Percentiles rank a stretch among this genome's conserved stretches.
These are phyloP conservation scores for Amaranthus tricolor DNA, from an alignment of 179 eudicot genomes.

Conservation along the genomic window DNA sequence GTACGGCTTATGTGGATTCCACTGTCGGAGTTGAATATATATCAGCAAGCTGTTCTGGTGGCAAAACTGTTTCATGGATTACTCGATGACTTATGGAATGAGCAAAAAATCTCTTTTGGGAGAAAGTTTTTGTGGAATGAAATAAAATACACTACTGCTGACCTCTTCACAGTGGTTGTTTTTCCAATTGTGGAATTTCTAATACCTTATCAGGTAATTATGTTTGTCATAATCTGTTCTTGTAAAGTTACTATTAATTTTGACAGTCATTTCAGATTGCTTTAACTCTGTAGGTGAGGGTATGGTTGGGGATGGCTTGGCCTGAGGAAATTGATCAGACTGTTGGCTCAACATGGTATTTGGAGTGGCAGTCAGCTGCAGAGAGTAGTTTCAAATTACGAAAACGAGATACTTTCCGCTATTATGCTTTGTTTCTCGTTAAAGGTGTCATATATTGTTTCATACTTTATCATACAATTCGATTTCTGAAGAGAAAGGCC, in stretches of 20 bases:
- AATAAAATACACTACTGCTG: constrained; percentile 51
- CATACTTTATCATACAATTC: constrained; percentile 50
- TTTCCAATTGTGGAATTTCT: constrained; percentile 69
- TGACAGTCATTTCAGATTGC: constrained; percentile 22
- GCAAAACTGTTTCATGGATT: constrained; percentile 38
- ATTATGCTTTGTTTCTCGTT: constrained; percentile 54
- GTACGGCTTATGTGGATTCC: constrained; percentile 91
- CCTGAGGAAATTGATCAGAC: constrained; percentile 60
- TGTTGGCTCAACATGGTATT: constrained; percentile 68
- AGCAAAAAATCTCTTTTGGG: constrained; percentile 31
- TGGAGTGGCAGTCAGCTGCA: constrained; percentile 80
- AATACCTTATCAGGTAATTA: constrained; percentile 65
- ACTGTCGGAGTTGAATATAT: constrained; percentile 61
- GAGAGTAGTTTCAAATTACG: constrained; percentile 55
- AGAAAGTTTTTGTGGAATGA: constrained; percentile 40
- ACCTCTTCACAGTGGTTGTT: constrained; percentile 59
- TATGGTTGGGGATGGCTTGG: constrained; percentile 72
- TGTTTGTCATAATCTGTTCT: constrained; percentile 10
- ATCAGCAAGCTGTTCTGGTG: constrained; percentile 52
- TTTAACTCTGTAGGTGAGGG: constrained; percentile 48
- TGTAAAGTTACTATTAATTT: constrained; percentile 8
- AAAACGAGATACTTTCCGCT: constrained; percentile 36
- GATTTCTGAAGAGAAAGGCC: constrained; percentile 51
- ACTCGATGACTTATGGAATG: constrained; percentile 49
- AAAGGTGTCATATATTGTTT: constrained; percentile 55